Evolutionary conservation across 768 basidiomycete species (phyloP), one percentile per base, ranked within the genome.

Genomic region (Russula brevipes): DNA sequence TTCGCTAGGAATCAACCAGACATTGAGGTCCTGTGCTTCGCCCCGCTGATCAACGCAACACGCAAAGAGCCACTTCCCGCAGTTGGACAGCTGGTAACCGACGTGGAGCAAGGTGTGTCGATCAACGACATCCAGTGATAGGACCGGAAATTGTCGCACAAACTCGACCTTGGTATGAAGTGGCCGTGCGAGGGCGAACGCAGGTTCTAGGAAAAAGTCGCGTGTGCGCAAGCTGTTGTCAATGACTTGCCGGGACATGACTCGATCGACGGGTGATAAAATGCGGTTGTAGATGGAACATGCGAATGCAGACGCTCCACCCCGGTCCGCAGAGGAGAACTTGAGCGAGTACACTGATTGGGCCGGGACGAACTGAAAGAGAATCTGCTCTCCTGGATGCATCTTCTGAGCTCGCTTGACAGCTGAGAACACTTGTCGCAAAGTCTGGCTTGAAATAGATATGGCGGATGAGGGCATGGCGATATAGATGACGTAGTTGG

Each of bases 361-460:
- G 65, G 91, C 86, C 4, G 91, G 88, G 49, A 94, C 76, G 66
- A 92, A 82, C 60, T 94, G 88, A 62, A 90, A 82, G 35, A 87
- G 76, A 17, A 88, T 77, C 55, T 83, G 82, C 14, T 72, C 61
- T 30, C 79, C 77, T 12, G 79, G 71, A 53, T 78, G 76, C 12
- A 77, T 73, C 72, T 81, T 82, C 59, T 78, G 71, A 3, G 81
- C 73, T 63, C 86, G 86, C 68, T 83, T 85, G 65, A 85, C 74
- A 3, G 85, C 80, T 8, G 82, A 83, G 57, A 89, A 80, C 35
- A 90, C 76, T 70, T 88, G 85, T 19, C 89, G 84, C n/a, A 91
- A 81, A 19, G 81, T 71, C 14, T 83, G 81, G 0, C 88, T 91
- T 10, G 83, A 76, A 3, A 89, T 77, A 0, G 84, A 82, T 75